Percentiles rank a stretch among this genome's conserved stretches.
Conservation (phyloP, 257 asterid species). For the Datura wrightii region DNA sequence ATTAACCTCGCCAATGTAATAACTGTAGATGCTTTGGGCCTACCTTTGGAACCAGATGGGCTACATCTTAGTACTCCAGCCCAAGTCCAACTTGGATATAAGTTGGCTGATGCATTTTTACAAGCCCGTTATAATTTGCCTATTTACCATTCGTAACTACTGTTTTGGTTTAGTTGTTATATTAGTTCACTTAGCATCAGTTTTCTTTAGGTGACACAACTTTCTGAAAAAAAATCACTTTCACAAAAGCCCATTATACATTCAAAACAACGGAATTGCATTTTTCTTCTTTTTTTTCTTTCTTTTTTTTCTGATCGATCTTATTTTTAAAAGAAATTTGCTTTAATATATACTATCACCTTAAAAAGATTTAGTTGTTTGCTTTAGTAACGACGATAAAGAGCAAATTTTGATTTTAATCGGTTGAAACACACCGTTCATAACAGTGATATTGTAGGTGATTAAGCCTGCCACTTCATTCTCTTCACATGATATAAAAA, state of each 20-base stretch:
- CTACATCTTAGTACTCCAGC: constrained; percentile 35
- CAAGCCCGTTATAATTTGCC: not conserved
- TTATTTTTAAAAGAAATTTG: too few relatives aligned
- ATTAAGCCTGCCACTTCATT: too few relatives aligned
- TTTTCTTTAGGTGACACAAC: too few relatives aligned
- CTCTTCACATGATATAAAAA: too few relatives aligned
- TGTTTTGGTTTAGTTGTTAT: too few relatives aligned
- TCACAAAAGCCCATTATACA: not conserved
- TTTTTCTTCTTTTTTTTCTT: not conserved
- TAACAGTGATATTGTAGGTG: not conserved
- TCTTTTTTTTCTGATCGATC: too few relatives aligned
- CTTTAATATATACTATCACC: not conserved
- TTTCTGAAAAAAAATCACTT: too few relatives aligned
- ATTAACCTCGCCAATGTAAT: constrained; percentile 11
- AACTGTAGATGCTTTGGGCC: constrained; percentile 30
- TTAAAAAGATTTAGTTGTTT: too few relatives aligned
- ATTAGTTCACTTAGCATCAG: too few relatives aligned
- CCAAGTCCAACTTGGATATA: constrained; percentile 39
- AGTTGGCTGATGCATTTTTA: constrained; percentile 34
- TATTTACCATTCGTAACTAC: too few relatives aligned
- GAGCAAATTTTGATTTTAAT: not conserved
- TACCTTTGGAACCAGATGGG: constrained; percentile 25
- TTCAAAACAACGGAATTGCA: not conserved
- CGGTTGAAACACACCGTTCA: too few relatives aligned
- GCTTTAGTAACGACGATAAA: not conserved